A percentile compares a stretch with the other conserved stretches of the same genome.
Evolutionary conservation across 225 moss, liverwort and hornwort species (phyloP).

Genomic region (Ulota crispa): DNA sequence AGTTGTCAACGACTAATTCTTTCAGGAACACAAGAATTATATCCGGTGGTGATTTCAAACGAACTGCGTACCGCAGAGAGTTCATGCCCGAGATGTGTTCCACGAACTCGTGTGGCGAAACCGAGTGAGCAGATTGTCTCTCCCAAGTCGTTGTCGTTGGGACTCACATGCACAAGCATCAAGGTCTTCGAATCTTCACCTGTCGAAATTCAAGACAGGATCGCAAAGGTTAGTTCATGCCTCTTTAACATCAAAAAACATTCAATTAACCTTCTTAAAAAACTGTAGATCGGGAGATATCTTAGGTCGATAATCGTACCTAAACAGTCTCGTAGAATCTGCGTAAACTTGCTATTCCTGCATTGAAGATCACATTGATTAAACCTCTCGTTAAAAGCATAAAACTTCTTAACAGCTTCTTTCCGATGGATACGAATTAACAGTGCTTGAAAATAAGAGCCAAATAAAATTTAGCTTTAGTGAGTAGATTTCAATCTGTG

Average conservation of each 20-base stretch:
- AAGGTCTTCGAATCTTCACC: constrained; percentile 64
- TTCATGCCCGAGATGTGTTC: constrained; percentile 52
- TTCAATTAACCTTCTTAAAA: neutral
- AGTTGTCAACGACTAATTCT: neutral
- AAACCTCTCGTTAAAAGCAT: neutral
- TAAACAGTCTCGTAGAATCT: constrained; percentile 59
- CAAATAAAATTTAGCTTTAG: neutral
- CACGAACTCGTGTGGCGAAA: constrained; percentile 58
- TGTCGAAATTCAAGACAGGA: constrained; percentile 8
- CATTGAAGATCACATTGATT: constrained; percentile 14
- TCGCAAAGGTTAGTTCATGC: neutral
- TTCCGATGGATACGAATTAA: neutral
- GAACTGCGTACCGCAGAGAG: constrained; percentile 40
- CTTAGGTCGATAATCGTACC: constrained; percentile 31
- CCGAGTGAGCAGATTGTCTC: constrained; percentile 60
- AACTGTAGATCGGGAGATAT: neutral
- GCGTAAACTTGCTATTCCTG: constrained; percentile 73
- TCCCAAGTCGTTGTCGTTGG: constrained; percentile 54
- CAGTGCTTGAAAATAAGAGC: neutral
- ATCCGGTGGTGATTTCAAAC: neutral
- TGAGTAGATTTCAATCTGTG: neutral
- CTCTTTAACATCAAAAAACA: neutral
- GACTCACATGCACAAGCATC: constrained; percentile 72
- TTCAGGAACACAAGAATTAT: neutral
- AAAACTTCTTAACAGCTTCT: neutral